Evolutionary conservation across 2,329 filamentous ascomycete genomes (phyloP).

Genomic region (Fusarium keratoplasticum): DNA sequence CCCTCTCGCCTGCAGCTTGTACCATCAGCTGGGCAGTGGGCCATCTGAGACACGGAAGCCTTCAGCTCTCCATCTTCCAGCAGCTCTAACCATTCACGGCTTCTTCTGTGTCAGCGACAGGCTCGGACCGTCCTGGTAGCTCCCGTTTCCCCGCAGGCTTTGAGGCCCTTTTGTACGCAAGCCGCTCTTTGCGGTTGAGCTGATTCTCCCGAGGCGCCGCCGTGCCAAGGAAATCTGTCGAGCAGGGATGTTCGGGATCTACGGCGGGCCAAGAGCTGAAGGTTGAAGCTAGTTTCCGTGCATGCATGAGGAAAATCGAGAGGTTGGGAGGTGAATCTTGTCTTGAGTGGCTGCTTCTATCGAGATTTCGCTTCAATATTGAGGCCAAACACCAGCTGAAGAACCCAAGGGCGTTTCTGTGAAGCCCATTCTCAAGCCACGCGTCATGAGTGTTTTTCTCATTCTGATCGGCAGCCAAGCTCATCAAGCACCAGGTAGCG

Average conservation of each 20-base stretch:
- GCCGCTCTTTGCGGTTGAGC: background rate
- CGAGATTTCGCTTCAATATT: background rate
- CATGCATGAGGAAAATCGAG: background rate
- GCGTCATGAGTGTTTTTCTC: background rate
- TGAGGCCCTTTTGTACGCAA: background rate
- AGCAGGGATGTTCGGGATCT: constrained; percentile 5
- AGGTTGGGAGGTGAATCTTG: background rate
- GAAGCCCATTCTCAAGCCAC: background rate
- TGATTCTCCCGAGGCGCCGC: background rate
- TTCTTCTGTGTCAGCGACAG: background rate
- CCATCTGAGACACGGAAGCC: constrained; percentile 15
- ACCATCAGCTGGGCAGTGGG: constrained; percentile 1
- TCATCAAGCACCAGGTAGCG: background rate
- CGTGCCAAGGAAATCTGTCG: background rate
- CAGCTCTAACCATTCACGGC: constrained; percentile 2
- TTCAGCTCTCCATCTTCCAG: constrained; percentile 1
- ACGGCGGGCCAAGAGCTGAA: background rate
- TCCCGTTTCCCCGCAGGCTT: constrained; percentile 1
- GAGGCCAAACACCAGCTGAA: background rate
- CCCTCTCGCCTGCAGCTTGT: background rate
- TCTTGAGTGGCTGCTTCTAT: background rate
- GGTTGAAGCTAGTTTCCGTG: background rate
- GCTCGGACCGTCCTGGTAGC: background rate
- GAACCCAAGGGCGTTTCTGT: background rate
- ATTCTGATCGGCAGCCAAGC: constrained; percentile 3